phyloP scores from a whole-genome alignment of 768 basidiomycete species.

The Pulveroboletus sp. region DNA sequence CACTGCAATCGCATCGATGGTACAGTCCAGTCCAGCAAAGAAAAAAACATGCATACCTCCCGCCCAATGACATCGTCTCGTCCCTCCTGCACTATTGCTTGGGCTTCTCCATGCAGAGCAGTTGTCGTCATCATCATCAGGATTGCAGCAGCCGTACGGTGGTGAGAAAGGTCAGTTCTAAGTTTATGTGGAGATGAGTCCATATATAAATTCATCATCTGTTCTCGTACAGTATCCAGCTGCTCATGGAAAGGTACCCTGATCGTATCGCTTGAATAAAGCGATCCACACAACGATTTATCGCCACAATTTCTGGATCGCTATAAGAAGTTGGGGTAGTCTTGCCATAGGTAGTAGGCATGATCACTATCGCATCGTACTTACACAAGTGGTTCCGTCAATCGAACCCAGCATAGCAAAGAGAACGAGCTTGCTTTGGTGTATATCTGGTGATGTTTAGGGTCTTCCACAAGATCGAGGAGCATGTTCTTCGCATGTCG shows the following conservation, averaged over 20 bases:
- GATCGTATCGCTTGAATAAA: slow-evolving; percentile 25
- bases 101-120: too few relatives aligned
- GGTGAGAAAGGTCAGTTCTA: too few relatives aligned
- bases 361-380: slow-evolving; percentile 37
- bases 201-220: slow-evolving; percentile 30
- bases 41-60: too few relatives aligned
- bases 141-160: too few relatives aligned
- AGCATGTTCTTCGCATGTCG: slow-evolving; percentile 33
- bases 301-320: slow-evolving; percentile 33
- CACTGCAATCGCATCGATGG: too few relatives aligned
- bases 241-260: slow-evolving; percentile 31
- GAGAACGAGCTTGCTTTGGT: slow-evolving; percentile 19
- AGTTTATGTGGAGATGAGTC: too few relatives aligned
- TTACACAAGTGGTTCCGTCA: slow-evolving; percentile 15
- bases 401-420: background rate
- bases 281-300: slow-evolving; percentile 26
- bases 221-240: slow-evolving; percentile 26
- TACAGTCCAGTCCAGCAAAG: too few relatives aligned
- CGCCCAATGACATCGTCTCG: too few relatives aligned
- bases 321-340: slow-evolving; percentile 34
- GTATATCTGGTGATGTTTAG: slow-evolving; percentile 33
- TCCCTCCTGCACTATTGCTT: too few relatives aligned
- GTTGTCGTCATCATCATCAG: too few relatives aligned
- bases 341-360: slow-evolving; percentile 41
- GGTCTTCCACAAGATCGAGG: slow-evolving; percentile 35